Percentiles rank a stretch among this genome's conserved stretches.
Conservation (phyloP, 2,329 filamentous ascomycete species). For the Monosporascus cannonballus region DNA sequence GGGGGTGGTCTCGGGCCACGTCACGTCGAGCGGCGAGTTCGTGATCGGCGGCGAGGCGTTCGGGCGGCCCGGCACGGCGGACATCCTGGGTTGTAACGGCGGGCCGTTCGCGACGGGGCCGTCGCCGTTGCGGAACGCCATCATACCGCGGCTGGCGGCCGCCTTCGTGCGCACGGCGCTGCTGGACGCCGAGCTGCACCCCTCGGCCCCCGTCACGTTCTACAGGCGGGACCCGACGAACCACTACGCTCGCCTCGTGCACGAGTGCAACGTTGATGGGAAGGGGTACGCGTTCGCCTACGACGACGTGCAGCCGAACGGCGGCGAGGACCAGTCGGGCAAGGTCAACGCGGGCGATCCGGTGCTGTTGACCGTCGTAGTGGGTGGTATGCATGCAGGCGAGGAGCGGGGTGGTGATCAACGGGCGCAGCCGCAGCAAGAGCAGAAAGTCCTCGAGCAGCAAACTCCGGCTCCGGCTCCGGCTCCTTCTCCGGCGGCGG, state of each 20-base stretch:
- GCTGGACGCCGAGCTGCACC: slow-evolving; percentile 38
- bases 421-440: no score
- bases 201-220: slow-evolving; percentile 28
- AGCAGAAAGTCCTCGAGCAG: no score
- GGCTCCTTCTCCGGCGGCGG: neutral
- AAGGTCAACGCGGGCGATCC: slow-evolving; percentile 48
- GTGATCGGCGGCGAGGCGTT: slow-evolving; percentile 40
- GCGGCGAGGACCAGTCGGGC: slow-evolving; percentile 48
- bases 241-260: slow-evolving; percentile 52
- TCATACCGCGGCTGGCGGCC: slow-evolving; percentile 42
- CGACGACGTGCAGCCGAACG: slow-evolving; percentile 50
- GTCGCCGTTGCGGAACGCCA: slow-evolving; percentile 33
- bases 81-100: slow-evolving; percentile 62
- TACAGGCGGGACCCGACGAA: slow-evolving; percentile 42
- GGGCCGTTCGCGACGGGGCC: slow-evolving; percentile 49
- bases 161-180: slow-evolving; percentile 50
- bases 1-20: slow-evolving; percentile 47
- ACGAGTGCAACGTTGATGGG: slow-evolving; percentile 45
- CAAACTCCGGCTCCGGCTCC: neutral
- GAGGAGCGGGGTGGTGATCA: neutral
- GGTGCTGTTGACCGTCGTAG: slow-evolving; percentile 40
- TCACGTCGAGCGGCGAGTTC: slow-evolving; percentile 34
- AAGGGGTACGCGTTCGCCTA: slow-evolving; percentile 57
- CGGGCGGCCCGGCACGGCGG: slow-evolving; percentile 47
- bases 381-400: slow-evolving; percentile 34